Base-by-base conservation (phyloP, 1,284 basidiomycete species). In the Fomitopsis betulina region DNA sequence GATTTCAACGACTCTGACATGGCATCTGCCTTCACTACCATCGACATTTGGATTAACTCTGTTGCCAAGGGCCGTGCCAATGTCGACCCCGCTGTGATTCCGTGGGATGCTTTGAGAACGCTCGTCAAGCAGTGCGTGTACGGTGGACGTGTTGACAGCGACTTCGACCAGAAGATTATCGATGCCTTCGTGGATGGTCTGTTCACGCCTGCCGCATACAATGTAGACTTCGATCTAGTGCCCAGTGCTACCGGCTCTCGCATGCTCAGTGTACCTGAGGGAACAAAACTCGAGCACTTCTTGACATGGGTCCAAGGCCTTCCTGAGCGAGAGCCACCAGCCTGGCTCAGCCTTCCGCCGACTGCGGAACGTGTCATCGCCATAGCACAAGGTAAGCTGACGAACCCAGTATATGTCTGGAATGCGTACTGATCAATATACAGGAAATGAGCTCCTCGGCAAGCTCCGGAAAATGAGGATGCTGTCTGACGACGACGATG, bases 1-100 rank as follows among this genome's bases (percentile, higher is more conserved):
- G 96, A 98, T 72, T 98, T 98, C 82, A 98, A 98, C 73, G 94
- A 98, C 71, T 96, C 96, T 5, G 96, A 98, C 70, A 91, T 96
- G 82, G 85, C 89, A n/a, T 91, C 95, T 12, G 94, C 95, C 0
- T 89, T 94, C 71, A 83, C 83, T 51, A 96, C 93, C 12, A 96
- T 98, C 69, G 94, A 97, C 68, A 80, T 86, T 1, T 98, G 95
- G 94, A 79, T 97, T 56, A 82, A 80, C 56, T 74, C 82, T 0
- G 80, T 91, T 53, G 88, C 94, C 2, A 93, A 94, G 68, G 94
- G 94, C 23, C 84, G 88, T 61, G 83, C 94, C 0, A 97, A 98
- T 68, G 83, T 98, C 55, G 91, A 97, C 68, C 96, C 96, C 2
- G 88, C 84, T 0, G 79, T 82, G 6, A 94, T 98, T 57, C 96